Evolutionary conservation across 164 flowering plant genomes (phyloP).

Genomic region (Dillenia suffruticosa): DNA sequence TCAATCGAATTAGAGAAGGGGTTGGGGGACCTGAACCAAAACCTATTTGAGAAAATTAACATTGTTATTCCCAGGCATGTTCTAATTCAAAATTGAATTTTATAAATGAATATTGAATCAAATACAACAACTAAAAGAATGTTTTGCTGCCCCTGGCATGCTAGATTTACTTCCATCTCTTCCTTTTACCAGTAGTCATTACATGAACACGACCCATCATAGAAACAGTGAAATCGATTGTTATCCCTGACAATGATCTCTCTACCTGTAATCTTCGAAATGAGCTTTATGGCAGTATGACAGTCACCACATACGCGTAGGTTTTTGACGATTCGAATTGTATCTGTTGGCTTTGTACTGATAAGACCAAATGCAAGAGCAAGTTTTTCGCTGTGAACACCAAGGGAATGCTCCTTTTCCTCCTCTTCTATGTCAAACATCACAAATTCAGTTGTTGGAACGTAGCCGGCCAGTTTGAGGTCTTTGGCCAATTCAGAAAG

Average conservation of each 20-base stretch:
- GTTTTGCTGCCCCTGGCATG: background rate
- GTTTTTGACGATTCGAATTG: slow-evolving; percentile 26
- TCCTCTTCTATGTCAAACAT: slow-evolving; percentile 32
- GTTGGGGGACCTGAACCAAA: no score
- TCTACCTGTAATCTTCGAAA: slow-evolving; percentile 22
- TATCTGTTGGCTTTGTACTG: slow-evolving; percentile 4
- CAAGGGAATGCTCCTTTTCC: slow-evolving; percentile 29
- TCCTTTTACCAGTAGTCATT: slow-evolving; percentile 28
- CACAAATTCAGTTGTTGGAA: slow-evolving; percentile 23
- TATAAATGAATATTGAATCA: no score
- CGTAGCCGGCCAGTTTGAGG: slow-evolving; percentile 19
- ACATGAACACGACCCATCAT: slow-evolving; percentile 31
- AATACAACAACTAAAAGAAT: no score
- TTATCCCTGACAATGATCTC: slow-evolving; percentile 27
- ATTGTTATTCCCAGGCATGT: no score
- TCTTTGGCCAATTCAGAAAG: slow-evolving; percentile 23
- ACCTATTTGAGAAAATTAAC: no score
- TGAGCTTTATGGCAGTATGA: slow-evolving; percentile 24
- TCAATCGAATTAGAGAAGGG: no score
- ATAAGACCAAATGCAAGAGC: slow-evolving; percentile 32
- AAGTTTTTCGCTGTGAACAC: slow-evolving; percentile 31
- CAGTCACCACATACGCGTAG: slow-evolving; percentile 32
- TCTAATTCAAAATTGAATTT: no score
- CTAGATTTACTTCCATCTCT: background rate
- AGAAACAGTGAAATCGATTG: slow-evolving; percentile 26